Evolutionary conservation across 805 yeast genomes (phyloP).

Genomic region (Myxozyma geophila): DNA sequence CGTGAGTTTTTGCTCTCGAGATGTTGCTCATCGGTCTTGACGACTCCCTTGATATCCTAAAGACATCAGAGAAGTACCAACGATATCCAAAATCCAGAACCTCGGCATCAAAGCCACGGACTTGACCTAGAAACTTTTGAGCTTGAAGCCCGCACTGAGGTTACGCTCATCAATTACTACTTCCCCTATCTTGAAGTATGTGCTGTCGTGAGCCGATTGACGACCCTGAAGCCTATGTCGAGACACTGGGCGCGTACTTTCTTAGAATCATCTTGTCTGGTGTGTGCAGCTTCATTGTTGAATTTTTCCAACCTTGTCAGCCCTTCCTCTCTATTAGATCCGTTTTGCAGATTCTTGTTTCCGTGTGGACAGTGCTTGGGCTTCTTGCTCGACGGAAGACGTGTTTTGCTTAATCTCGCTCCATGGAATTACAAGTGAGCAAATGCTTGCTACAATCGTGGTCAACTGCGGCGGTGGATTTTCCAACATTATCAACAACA

Average conservation of each 20-base stretch:
- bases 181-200: slow-evolving; percentile 66
- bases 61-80: slow-evolving; percentile 49
- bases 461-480: slow-evolving; percentile 23
- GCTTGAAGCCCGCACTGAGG: slow-evolving; percentile 45
- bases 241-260: slow-evolving; percentile 58
- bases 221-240: slow-evolving; percentile 53
- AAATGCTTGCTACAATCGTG: slow-evolving; percentile 61
- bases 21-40: slow-evolving; percentile 37
- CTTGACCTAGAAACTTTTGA: slow-evolving; percentile 22
- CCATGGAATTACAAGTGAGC: slow-evolving; percentile 68
- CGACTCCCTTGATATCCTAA: slow-evolving; percentile 51
- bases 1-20: slow-evolving; percentile 22
- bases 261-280: slow-evolving; percentile 57
- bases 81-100: slow-evolving; percentile 46
- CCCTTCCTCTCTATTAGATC: slow-evolving; percentile 56
- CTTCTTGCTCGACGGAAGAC: slow-evolving; percentile 48
- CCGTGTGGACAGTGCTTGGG: slow-evolving; percentile 60
- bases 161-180: slow-evolving; percentile 49
- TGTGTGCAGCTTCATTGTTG: slow-evolving; percentile 60
- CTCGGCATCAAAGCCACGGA: slow-evolving; percentile 41
- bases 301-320: slow-evolving; percentile 60
- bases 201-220: slow-evolving; percentile 43
- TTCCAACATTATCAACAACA: slow-evolving; percentile 20
- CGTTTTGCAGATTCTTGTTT: slow-evolving; percentile 61
- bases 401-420: slow-evolving; percentile 58